These are phyloP conservation scores for Tetrahymena malaccensis DNA, from an alignment of 73 alveolate genomes.

Conservation along the genomic window DNA sequence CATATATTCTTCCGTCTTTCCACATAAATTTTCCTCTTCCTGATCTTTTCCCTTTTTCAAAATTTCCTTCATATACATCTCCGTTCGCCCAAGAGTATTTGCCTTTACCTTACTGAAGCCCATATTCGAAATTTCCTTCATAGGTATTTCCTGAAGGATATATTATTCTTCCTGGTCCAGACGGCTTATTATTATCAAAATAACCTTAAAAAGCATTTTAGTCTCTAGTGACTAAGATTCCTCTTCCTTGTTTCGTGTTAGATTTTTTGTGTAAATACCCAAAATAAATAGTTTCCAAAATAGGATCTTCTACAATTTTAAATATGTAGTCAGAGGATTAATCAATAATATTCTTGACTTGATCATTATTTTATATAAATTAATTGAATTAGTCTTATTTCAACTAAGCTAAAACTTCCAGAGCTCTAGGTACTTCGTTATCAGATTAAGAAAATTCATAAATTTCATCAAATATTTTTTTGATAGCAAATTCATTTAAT, in stretches of 20 bases:
- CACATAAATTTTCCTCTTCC: constrained; percentile 58
- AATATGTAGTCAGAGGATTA: not conserved
- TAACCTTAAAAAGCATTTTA: not conserved
- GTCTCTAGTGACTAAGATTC: not conserved
- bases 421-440: not conserved
- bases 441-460: not conserved
- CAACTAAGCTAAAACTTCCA: not conserved
- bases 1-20: constrained; percentile 62
- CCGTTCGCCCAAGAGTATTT: constrained; percentile 58
- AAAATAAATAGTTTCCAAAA: not conserved
- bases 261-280: not conserved
- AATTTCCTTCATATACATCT: constrained; percentile 53
- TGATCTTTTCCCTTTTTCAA: constrained; percentile 43
- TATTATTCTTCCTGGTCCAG: not conserved
- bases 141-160: not conserved
- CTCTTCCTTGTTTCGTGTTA: not conserved
- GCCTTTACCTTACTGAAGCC: constrained; percentile 53
- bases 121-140: not conserved
- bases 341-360: not conserved
- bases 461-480: not conserved
- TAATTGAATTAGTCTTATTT: not conserved
- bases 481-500: not conserved
- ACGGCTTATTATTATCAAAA: not conserved
- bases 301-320: not conserved
- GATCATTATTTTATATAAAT: not conserved